Evolutionary conservation across 139 green algal genomes (phyloP), one percentile per base, ranked within the genome.

Genomic region (Micromonas pusilla): DNA sequence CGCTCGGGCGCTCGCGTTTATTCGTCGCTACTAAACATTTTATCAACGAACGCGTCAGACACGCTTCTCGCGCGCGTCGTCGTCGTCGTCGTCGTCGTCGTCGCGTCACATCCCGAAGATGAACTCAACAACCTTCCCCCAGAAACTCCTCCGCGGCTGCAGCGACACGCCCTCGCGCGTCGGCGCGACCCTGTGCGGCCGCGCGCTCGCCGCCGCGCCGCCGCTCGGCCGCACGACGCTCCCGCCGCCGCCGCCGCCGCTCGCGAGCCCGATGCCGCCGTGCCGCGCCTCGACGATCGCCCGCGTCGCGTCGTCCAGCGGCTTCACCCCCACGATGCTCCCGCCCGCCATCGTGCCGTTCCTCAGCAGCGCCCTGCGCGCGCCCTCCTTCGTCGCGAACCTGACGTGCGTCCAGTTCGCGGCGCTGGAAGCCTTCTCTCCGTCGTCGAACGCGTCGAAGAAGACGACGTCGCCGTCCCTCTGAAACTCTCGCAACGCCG

Each of bases 281-380:
- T 70, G 28, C 28, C 26, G 20, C 2, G 20, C 26, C 28, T 34
- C 63, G 63, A 25, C 68, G 37, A 75, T 62, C n/a, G 52, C 37
- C 1, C 21, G n/a, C 37, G 21, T 32, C 3, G 16, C 68, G 21
- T 63, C 68, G n/a, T 60, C 37, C 68, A 75, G 53, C 37, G 19
- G 26, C 32, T 62, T 60, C 9, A 75, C 68, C 34, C 68, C 68
- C n/a, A 75, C 30, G 34, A 75, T 75, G 38, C 60, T 62, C 5
- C 38, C 68, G 37, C 37, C 33, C 19, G 62, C 53, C 34, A 33
- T 60, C 21, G 31, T 38, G 6, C 68, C 68, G 37, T 75, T 75
- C 21, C 37, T 34, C 4, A 21, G 68, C 1, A 64, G 38, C 68
- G 68, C 68, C 19, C 68, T 38, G 1, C 25, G 19, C 5, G 68